These are phyloP conservation scores for Xylaria cubensis DNA, from an alignment of 495 filamentous ascomycete genomes.

Conservation along the genomic window DNA sequence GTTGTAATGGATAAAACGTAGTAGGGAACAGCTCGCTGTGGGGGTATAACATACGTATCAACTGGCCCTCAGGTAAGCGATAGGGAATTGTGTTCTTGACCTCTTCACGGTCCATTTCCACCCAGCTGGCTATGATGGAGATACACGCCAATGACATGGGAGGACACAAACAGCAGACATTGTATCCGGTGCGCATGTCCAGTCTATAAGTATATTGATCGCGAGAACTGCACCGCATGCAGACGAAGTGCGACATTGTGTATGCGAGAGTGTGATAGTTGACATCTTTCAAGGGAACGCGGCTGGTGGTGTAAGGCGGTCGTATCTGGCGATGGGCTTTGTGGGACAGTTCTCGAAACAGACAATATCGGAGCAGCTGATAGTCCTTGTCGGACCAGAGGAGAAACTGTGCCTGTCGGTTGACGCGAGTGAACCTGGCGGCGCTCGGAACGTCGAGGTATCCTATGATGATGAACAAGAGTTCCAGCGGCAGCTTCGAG, in stretches of 20 bases:
- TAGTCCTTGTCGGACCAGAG: constrained; percentile 19
- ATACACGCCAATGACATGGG: neutral
- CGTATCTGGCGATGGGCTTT: neutral
- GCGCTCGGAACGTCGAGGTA: constrained; percentile 16
- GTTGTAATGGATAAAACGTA: neutral
- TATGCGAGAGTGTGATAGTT: constrained; percentile 12
- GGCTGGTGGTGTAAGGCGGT: neutral
- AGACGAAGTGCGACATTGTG: neutral
- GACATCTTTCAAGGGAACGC: neutral
- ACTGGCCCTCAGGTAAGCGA: constrained; percentile 15
- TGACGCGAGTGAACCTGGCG: constrained; percentile 9
- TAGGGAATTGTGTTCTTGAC: constrained; percentile 9
- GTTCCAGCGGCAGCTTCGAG: constrained; percentile 6
- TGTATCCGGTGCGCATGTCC: neutral
- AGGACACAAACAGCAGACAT: constrained; percentile 1
- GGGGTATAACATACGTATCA: constrained; percentile 3
- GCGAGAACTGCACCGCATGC: neutral
- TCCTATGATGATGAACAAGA: constrained; percentile 6
- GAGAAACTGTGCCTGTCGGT: constrained; percentile 14
- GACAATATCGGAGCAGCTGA: constrained; percentile 12
- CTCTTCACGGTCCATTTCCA: neutral
- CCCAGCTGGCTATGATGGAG: neutral
- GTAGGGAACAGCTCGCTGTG: neutral
- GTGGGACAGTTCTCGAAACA: neutral
- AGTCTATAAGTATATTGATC: neutral